Conservation (phyloP, 2,329 filamentous ascomycete genomes). For the Colletotrichum gigasporum region DNA sequence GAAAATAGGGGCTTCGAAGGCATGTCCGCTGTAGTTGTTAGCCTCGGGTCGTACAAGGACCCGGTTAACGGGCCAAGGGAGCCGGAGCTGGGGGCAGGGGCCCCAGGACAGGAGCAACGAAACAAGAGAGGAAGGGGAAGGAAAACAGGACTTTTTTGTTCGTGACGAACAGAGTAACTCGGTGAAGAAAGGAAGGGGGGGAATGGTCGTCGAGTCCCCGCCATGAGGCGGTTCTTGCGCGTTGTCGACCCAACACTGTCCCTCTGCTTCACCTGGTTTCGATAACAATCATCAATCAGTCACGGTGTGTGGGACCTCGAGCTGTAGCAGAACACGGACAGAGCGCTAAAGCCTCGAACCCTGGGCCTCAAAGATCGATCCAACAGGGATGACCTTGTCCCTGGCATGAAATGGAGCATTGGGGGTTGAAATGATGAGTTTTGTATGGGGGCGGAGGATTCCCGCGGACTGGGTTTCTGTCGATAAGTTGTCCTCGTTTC, state of each 20-base stretch:
- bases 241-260: conserved; percentile 5
- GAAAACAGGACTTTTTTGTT: background rate
- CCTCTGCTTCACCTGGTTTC: background rate
- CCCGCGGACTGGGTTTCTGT: background rate
- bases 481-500: background rate
- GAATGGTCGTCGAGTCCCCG: background rate
- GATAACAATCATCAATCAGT: background rate
- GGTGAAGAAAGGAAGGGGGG: background rate
- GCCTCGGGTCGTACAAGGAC: conserved; percentile 17
- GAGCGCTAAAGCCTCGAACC: conserved; percentile 21
- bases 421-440: conserved; percentile 3
- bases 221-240: conserved; percentile 5
- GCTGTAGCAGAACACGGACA: conserved; percentile 4
- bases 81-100: conserved; percentile 15
- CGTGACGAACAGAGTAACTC: conserved; percentile 1
- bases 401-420: conserved; percentile 8
- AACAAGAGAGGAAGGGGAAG: background rate
- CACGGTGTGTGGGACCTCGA: background rate
- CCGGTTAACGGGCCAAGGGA: conserved; percentile 23
- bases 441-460: conserved; percentile 10
- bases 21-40: background rate
- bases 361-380: conserved; percentile 26
- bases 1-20: background rate
- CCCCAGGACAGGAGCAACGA: background rate
- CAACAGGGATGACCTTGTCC: conserved; percentile 1